Conservation (phyloP, 306 rosid genomes). For the Prunus campanulata region DNA sequence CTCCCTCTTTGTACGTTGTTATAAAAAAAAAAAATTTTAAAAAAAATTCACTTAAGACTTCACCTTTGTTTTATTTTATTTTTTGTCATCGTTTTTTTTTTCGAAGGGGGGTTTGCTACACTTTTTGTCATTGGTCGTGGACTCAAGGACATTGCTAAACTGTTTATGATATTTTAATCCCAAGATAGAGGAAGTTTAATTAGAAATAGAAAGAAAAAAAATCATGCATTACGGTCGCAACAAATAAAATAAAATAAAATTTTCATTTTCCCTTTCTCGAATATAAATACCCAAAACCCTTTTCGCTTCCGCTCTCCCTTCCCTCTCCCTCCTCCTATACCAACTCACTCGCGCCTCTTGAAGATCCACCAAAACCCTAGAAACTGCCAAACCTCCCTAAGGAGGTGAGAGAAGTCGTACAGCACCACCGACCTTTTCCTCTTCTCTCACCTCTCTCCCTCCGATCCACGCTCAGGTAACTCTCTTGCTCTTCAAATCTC, state of each 20-base stretch:
- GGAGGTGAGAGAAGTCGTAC: slow-evolving; percentile 40
- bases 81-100: neutral
- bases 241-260: neutral
- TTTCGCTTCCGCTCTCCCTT: neutral
- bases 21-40: too few relatives aligned
- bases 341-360: slow-evolving; percentile 37
- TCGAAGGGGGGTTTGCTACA: neutral
- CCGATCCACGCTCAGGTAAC: slow-evolving; percentile 46
- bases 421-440: slow-evolving; percentile 4
- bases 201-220: rapidly evolving
- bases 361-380: slow-evolving; percentile 51
- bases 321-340: slow-evolving; percentile 1
- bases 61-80: neutral
- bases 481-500: neutral
- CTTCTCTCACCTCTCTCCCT: slow-evolving; percentile 24
- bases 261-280: neutral
- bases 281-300: slow-evolving; percentile 16
- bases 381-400: slow-evolving; percentile 19
- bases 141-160: neutral
- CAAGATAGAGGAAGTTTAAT: neutral
- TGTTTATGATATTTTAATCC: neutral
- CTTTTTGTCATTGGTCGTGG: neutral
- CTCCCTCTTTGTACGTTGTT: too few relatives aligned
- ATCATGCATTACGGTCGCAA: neutral
- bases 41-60: neutral